phyloP scores from a whole-genome alignment of 163 green algal species.

The Scenedesmus sp. region DNA sequence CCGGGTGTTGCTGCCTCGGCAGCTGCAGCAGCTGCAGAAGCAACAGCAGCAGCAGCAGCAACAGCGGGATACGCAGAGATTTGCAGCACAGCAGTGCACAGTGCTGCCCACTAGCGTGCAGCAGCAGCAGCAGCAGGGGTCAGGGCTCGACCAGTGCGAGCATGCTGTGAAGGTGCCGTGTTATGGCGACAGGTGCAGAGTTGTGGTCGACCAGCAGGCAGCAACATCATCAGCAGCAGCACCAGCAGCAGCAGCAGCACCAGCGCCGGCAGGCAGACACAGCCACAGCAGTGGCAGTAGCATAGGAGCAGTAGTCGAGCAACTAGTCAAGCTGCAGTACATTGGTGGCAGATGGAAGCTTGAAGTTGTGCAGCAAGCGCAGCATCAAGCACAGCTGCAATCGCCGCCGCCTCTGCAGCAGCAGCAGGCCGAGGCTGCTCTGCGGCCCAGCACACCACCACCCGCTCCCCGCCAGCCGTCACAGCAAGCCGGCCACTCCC shows the following conservation, averaged over 20 bases:
- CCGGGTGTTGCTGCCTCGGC: not conserved
- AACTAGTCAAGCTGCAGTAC: not conserved
- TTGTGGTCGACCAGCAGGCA: not conserved
- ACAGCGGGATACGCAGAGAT: not conserved
- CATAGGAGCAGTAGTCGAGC: not conserved
- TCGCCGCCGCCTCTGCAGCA: not conserved
- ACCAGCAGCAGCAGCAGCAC: constrained; percentile 29
- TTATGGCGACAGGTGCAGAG: not conserved
- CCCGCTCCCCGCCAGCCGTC: not conserved
- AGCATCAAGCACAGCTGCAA: constrained; percentile 15
- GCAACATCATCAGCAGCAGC: constrained; percentile 23
- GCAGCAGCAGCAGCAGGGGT: not conserved
- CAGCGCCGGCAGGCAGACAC: not conserved
- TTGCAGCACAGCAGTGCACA: too few relatives aligned
- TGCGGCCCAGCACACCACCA: not conserved
- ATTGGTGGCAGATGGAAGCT: not conserved
- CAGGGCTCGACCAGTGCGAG: not conserved
- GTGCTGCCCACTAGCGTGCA: not conserved
- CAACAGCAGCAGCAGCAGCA: constrained; percentile 32
- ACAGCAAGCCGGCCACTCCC: not conserved
- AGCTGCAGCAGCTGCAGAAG: constrained; percentile 13
- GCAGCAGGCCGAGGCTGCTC: not conserved
- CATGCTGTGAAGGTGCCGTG: not conserved
- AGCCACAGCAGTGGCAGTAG: constrained; percentile 22
- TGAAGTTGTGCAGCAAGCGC: not conserved